Conservation (phyloP, 1,284 basidiomycete genomes). For the Naganishia cerealis region DNA sequence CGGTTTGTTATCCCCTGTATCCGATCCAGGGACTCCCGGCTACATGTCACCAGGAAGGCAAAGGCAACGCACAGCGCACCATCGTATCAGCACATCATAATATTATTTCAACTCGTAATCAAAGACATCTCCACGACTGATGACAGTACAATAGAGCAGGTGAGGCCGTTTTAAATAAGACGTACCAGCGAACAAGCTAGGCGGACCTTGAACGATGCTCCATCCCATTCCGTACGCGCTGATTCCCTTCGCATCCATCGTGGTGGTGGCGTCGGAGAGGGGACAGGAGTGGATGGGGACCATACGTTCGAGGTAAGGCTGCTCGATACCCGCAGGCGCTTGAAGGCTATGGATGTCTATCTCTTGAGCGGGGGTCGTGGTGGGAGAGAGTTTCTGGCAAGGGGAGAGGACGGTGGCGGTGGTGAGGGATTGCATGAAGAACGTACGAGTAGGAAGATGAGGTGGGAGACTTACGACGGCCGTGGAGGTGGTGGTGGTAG, state of each 20-base stretch:
- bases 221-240: conserved; percentile 1
- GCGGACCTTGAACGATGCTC: conserved; percentile 24
- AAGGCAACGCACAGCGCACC: background rate
- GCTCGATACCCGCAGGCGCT: conserved; percentile 30
- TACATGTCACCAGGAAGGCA: background rate
- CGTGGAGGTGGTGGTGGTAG: background rate
- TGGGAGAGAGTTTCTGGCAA: background rate
- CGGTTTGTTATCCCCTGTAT: conserved; percentile 12
- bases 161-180: background rate
- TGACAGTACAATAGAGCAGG: too few relatives aligned
- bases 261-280: background rate
- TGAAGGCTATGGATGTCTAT: conserved; percentile 22
- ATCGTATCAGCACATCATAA: background rate
- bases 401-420: background rate
- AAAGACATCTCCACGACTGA: background rate
- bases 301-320: conserved; percentile 27
- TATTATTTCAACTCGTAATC: background rate
- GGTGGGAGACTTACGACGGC: background rate
- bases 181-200: conserved; percentile 31
- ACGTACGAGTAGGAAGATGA: background rate
- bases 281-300: background rate
- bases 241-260: background rate
- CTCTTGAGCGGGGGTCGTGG: background rate
- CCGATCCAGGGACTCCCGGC: conserved; percentile 29
- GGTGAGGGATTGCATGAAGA: background rate